phyloP scores from a whole-genome alignment of 2,329 filamentous ascomycete genomes.

The Pseudogymnoascus sp. region DNA sequence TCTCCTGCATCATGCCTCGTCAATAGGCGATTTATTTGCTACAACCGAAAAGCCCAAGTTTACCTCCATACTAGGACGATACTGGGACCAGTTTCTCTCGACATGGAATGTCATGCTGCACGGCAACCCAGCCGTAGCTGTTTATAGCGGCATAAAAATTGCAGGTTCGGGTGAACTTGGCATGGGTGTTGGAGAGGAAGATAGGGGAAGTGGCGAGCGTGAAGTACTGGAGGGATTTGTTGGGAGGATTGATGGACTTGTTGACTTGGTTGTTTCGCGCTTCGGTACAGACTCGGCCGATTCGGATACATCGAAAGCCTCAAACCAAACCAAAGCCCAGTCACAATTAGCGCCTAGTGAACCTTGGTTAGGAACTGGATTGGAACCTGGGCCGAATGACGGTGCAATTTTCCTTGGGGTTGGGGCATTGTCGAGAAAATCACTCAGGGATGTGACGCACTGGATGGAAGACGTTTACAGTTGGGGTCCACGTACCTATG shows the following conservation, averaged over 20 bases:
- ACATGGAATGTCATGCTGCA: slow-evolving; percentile 88
- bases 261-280: slow-evolving; percentile 81
- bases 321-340: slow-evolving; percentile 14
- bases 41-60: slow-evolving; percentile 63
- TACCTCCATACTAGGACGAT: slow-evolving; percentile 64
- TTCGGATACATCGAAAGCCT: slow-evolving; percentile 9
- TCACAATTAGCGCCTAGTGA: slow-evolving; percentile 27
- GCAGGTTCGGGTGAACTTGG: slow-evolving; percentile 87
- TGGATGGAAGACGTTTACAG: slow-evolving; percentile 88
- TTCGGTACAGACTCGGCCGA: slow-evolving; percentile 52
- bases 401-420: slow-evolving; percentile 81
- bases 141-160: slow-evolving; percentile 80
- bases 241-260: slow-evolving; percentile 69
- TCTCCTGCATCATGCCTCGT: slow-evolving; percentile 76
- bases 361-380: slow-evolving; percentile 68
- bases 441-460: slow-evolving; percentile 64
- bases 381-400: slow-evolving; percentile 63
- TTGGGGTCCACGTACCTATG: slow-evolving; percentile 79
- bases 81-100: slow-evolving; percentile 66
- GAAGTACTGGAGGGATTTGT: slow-evolving; percentile 90
- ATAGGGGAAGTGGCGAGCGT: slow-evolving; percentile 86
- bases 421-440: slow-evolving; percentile 64
- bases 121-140: slow-evolving; percentile 74
- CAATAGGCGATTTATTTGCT: slow-evolving; percentile 63
- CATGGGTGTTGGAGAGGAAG: slow-evolving; percentile 90